phyloP scores from a whole-genome alignment of 345 rosid species.

The Syzygium grande region DNA sequence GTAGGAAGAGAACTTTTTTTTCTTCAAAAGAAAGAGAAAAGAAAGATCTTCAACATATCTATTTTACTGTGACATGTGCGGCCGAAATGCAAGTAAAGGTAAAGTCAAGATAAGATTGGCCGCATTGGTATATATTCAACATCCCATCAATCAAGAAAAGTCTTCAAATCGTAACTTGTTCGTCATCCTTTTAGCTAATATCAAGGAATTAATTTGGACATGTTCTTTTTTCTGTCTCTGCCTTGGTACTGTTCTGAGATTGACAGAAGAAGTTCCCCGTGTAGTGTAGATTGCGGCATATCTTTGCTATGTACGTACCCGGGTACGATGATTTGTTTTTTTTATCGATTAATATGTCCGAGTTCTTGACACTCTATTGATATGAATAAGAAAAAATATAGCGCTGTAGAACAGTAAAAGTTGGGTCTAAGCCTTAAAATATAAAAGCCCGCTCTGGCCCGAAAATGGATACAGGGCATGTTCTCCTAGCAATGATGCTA shows the following conservation, averaged over 20 bases:
- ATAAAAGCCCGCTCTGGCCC: neutral
- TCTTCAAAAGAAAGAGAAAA: neutral
- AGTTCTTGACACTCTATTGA: neutral
- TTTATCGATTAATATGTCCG: neutral
- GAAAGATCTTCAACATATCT: neutral
- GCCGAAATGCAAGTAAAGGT: neutral
- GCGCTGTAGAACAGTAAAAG: neutral
- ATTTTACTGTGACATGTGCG: neutral
- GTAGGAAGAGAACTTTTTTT: neutral
- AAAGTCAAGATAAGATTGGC: neutral
- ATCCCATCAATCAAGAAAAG: neutral
- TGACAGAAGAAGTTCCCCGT: neutral
- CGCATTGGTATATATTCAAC: neutral
- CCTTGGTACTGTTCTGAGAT: neutral
- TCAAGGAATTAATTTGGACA: neutral
- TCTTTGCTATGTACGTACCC: neutral
- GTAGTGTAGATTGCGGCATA: neutral
- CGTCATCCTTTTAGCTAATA: neutral
- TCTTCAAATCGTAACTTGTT: neutral
- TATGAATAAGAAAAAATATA: neutral
- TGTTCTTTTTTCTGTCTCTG: neutral
- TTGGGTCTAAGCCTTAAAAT: neutral
- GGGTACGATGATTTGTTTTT: neutral
- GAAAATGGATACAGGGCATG: neutral
- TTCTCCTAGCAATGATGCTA: neutral